Evolutionary conservation across 495 filamentous ascomycete species (phyloP).

Genomic region (Penicillium argentinense): DNA sequence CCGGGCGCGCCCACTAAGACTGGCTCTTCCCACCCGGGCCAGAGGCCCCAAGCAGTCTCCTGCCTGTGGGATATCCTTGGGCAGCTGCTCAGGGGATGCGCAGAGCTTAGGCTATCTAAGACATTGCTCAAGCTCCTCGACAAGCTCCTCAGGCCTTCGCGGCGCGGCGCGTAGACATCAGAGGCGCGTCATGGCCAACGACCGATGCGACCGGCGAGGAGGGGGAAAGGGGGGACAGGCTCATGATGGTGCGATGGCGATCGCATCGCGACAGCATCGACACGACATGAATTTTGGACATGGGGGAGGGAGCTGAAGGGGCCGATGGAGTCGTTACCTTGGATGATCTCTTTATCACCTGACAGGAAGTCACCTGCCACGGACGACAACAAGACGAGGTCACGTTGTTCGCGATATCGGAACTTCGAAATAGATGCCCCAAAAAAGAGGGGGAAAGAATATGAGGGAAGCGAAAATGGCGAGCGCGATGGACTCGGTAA

Average conservation of each 20-base stretch:
- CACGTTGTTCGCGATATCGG: constrained; percentile 33
- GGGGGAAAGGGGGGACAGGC: constrained; percentile 11
- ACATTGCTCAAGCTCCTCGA: not conserved
- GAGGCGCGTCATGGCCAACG: constrained; percentile 35
- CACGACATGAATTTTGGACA: constrained; percentile 6
- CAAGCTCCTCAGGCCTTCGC: not conserved
- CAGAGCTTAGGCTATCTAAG: not conserved
- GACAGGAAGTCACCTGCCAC: constrained; percentile 54
- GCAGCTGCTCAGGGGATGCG: too few species aligned
- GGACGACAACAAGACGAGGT: constrained; percentile 47
- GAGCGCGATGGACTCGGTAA: constrained; percentile 19
- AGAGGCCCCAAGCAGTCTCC: too few species aligned
- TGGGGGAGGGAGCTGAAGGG: constrained; percentile 8
- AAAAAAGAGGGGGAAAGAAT: constrained; percentile 22
- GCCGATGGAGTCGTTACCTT: constrained; percentile 40
- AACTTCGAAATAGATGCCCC: constrained; percentile 24
- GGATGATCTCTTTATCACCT: constrained; percentile 52
- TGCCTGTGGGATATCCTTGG: too few species aligned
- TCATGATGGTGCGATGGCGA: constrained; percentile 1
- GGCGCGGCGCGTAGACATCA: constrained; percentile 15
- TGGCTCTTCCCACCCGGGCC: not conserved
- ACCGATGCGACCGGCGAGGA: constrained; percentile 26
- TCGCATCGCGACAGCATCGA: not conserved
- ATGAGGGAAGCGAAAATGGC: constrained; percentile 7
- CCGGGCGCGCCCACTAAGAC: constrained; percentile 27